These are phyloP conservation scores for Pseudohyphozyma bogoriensis DNA, from an alignment of 768 basidiomycete species.

Conservation along the genomic window DNA sequence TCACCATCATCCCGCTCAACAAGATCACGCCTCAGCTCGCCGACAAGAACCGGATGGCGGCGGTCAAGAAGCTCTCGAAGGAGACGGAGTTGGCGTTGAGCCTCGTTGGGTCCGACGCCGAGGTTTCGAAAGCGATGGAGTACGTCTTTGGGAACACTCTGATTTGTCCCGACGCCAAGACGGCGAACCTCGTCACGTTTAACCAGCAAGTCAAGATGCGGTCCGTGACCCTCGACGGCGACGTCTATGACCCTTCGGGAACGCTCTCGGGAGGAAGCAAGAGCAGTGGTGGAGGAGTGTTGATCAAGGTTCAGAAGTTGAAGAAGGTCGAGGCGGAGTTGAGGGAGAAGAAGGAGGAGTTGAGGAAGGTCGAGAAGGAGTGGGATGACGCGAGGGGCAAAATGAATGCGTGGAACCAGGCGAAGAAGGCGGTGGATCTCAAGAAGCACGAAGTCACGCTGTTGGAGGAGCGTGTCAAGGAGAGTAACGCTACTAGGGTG, in stretches of 20 bases:
- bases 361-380: slow-evolving; percentile 50
- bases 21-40: slow-evolving; percentile 65
- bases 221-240: slow-evolving; percentile 87
- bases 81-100: slow-evolving; percentile 78
- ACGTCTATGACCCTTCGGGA: slow-evolving; percentile 92
- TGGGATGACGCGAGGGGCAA: slow-evolving; percentile 44
- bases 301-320: slow-evolving; percentile 76
- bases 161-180: slow-evolving; percentile 76
- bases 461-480: slow-evolving; percentile 70
- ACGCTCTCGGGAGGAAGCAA: slow-evolving; percentile 70
- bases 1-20: slow-evolving; percentile 87
- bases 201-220: slow-evolving; percentile 52
- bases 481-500: slow-evolving; percentile 82
- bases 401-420: slow-evolving; percentile 42
- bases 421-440: slow-evolving; percentile 64
- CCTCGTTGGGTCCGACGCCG: slow-evolving; percentile 67
- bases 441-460: slow-evolving; percentile 77
- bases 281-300: slow-evolving; percentile 48
- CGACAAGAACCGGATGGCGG: slow-evolving; percentile 58
- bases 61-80: slow-evolving; percentile 60
- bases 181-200: slow-evolving; percentile 84
- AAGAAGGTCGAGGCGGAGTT: slow-evolving; percentile 56
- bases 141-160: slow-evolving; percentile 90
- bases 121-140: slow-evolving; percentile 76
- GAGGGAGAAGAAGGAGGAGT: slow-evolving; percentile 43